Evolutionary conservation across 345 rosid species (phyloP).

Genomic region (Dovyalis caffra): DNA sequence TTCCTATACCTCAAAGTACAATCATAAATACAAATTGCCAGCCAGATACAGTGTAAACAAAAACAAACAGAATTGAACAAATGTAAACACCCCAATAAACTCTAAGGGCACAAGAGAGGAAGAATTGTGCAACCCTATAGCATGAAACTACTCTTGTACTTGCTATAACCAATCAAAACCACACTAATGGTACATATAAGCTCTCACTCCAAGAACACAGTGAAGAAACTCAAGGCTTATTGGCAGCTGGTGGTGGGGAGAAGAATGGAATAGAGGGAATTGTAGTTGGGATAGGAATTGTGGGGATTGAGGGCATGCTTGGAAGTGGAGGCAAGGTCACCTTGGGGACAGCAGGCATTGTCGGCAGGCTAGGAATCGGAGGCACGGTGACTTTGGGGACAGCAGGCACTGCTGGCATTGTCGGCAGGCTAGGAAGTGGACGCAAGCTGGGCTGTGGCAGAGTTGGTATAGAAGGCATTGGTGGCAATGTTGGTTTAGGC

Average conservation of each 20-base stretch:
- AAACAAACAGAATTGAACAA: neutral
- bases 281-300: conserved; percentile 1
- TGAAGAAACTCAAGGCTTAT: conserved; percentile 20
- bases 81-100: neutral
- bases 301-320: conserved; percentile 29
- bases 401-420: too few relatives aligned
- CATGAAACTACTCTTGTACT: neutral
- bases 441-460: conserved; percentile 18
- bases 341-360: conserved; percentile 13
- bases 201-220: neutral
- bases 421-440: too few relatives aligned
- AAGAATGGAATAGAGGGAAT: conserved; percentile 40
- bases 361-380: conserved; percentile 1
- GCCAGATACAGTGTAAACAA: neutral
- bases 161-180: neutral
- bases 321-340: conserved; percentile 21
- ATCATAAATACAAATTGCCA: neutral
- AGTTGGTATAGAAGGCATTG: conserved; percentile 17
- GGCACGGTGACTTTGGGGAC: neutral
- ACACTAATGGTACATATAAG: neutral
- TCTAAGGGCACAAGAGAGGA: neutral
- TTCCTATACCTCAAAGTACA: neutral
- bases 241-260: conserved; percentile 30
- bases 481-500: conserved; percentile 14
- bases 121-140: neutral